These are phyloP conservation scores for Talaromyces proteolyticus DNA, from an alignment of 495 filamentous ascomycete genomes.

Conservation along the genomic window DNA sequence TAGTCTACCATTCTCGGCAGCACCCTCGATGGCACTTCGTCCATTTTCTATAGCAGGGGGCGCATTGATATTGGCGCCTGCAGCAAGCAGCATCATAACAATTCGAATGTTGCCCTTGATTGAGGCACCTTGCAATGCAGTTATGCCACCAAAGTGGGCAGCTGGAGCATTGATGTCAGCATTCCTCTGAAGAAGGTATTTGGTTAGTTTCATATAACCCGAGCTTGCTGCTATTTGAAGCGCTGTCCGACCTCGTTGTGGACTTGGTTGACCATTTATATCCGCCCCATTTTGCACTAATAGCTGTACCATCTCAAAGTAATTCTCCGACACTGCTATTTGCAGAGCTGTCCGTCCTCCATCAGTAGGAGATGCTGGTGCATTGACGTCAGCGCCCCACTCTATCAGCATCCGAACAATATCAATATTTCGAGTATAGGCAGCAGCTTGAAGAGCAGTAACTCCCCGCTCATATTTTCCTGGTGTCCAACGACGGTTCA, in stretches of 20 bases:
- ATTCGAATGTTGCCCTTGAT: background rate
- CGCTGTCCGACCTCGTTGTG: background rate
- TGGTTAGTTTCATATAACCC: background rate
- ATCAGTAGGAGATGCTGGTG: background rate
- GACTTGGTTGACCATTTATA: background rate
- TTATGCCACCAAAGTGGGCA: background rate
- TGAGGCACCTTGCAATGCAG: background rate
- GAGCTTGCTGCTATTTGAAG: background rate
- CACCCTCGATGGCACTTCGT: background rate
- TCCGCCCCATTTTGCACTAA: background rate
- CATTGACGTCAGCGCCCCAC: conserved; percentile 11
- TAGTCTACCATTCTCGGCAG: conserved; percentile 1
- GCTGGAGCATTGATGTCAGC: background rate
- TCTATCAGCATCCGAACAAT: conserved; percentile 7
- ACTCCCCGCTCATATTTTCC: background rate
- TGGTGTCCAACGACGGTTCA: conserved; percentile 12
- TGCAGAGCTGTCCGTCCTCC: conserved; percentile 1
- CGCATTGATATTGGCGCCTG: background rate
- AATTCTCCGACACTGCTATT: background rate
- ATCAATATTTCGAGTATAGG: conserved; percentile 9
- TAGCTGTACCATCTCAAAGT: background rate
- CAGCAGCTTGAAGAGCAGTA: conserved; percentile 13
- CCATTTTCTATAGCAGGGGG: background rate
- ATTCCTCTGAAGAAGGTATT: background rate
- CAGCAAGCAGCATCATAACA: background rate